Evolutionary conservation across 1,284 basidiomycete species (phyloP).

Genomic region (Fomes fomentarius): DNA sequence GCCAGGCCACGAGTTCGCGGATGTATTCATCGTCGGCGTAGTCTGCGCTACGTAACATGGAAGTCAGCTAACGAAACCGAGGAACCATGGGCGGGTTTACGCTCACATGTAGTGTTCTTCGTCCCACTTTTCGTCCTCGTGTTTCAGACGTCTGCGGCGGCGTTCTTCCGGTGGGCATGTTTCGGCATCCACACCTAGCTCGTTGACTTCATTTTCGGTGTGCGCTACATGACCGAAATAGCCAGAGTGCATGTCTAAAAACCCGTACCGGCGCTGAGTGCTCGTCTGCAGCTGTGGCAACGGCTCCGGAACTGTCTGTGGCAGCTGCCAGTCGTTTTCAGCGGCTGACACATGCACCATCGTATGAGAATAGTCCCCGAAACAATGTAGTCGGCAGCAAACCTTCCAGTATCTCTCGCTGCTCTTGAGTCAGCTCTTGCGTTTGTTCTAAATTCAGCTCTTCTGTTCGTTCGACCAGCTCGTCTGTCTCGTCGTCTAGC

Average conservation of each 20-base stretch:
- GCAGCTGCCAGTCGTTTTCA: slow-evolving; percentile 76
- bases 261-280: slow-evolving; percentile 63
- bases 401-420: slow-evolving; percentile 66
- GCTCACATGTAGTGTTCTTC: slow-evolving; percentile 78
- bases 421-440: slow-evolving; percentile 51
- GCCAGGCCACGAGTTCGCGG: slow-evolving; percentile 66
- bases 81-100: slow-evolving; percentile 25
- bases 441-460: slow-evolving; percentile 33
- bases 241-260: slow-evolving; percentile 70
- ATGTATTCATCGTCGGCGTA: slow-evolving; percentile 76
- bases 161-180: slow-evolving; percentile 47
- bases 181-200: slow-evolving; percentile 72
- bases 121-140: slow-evolving; percentile 78
- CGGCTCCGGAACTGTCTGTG: slow-evolving; percentile 57
- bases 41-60: slow-evolving; percentile 60
- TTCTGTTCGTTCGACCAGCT: slow-evolving; percentile 46
- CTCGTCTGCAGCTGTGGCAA: slow-evolving; percentile 43
- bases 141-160: slow-evolving; percentile 48
- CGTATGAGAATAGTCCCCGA: too few species aligned
- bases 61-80: not conserved
- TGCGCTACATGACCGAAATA: slow-evolving; percentile 74
- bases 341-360: slow-evolving; percentile 53
- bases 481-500: slow-evolving; percentile 38
- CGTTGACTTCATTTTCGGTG: slow-evolving; percentile 79
- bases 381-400: slow-evolving; percentile 20